A percentile compares a stretch with the other conserved stretches of the same genome.
These are phyloP conservation scores for Fusarium sp. DNA, from an alignment of 2,329 filamentous ascomycete genomes.

Conservation along the genomic window DNA sequence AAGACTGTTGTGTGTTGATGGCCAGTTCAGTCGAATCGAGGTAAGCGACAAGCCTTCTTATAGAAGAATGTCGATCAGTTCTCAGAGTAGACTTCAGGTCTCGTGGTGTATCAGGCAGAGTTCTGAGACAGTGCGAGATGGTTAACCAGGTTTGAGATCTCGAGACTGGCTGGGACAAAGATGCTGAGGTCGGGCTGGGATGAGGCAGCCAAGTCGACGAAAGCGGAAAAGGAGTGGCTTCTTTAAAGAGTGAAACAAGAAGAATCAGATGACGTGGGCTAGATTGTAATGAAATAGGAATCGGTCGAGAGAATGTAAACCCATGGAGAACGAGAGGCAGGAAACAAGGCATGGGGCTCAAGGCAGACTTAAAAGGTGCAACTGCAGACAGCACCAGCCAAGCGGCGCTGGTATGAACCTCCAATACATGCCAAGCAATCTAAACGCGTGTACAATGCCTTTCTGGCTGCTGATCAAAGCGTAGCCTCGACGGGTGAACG, in stretches of 20 bases:
- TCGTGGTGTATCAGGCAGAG: constrained; percentile 29
- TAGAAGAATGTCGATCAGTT: constrained; percentile 14
- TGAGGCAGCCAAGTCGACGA: constrained; percentile 25
- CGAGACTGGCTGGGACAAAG: constrained; percentile 25
- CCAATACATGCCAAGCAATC: background rate
- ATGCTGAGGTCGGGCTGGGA: constrained; percentile 43
- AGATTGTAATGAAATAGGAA: constrained; percentile 29
- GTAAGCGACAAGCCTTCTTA: constrained; percentile 34
- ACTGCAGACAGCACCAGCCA: constrained; percentile 1
- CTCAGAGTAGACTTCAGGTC: constrained; percentile 17
- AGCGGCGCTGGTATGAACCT: constrained; percentile 8
- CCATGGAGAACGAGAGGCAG: constrained; percentile 16
- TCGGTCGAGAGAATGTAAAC: constrained; percentile 21
- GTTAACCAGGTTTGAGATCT: constrained; percentile 20
- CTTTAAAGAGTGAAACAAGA: constrained; percentile 37
- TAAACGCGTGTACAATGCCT: constrained; percentile 7
- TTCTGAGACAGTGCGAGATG: background rate
- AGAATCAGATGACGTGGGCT: constrained; percentile 33
- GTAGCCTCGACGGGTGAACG: constrained; percentile 19
- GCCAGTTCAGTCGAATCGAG: background rate
- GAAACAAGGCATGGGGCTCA: constrained; percentile 22
- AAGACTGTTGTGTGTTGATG: constrained; percentile 11
- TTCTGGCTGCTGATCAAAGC: constrained; percentile 22
- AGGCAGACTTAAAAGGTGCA: constrained; percentile 36
- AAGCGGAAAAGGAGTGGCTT: constrained; percentile 29